These are phyloP conservation scores for Copromyces sp. DNA, from an alignment of 495 filamentous ascomycete genomes.

Conservation along the genomic window DNA sequence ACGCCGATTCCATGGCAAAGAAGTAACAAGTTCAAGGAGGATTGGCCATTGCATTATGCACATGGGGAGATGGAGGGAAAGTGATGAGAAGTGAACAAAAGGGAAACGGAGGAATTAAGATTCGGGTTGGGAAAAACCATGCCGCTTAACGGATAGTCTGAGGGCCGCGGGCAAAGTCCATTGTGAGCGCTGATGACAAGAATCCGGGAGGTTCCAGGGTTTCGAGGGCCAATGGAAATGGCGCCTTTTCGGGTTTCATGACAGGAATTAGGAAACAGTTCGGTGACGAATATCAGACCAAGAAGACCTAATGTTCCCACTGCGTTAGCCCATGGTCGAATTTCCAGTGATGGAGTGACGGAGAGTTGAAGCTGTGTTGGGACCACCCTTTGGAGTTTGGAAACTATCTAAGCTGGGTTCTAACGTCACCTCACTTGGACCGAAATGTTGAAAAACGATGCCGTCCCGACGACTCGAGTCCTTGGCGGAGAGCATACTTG, in stretches of 20 bases:
- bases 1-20: neutral
- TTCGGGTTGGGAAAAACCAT: neutral
- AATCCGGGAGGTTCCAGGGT: neutral
- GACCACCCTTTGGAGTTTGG: neutral
- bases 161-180: neutral
- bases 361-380: neutral
- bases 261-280: neutral
- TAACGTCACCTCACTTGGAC: neutral
- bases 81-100: neutral
- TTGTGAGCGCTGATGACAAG: neutral
- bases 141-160: neutral
- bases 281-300: neutral
- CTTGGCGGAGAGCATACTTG: too few species aligned
- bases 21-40: neutral
- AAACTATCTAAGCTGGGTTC: too few species aligned
- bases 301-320: neutral
- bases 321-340: neutral
- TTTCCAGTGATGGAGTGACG: neutral
- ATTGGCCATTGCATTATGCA: neutral
- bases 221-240: neutral
- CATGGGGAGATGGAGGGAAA: neutral
- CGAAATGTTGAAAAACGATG: neutral
- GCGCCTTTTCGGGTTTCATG: too few species aligned
- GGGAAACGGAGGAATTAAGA: neutral
- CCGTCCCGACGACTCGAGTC: neutral